Conservation (phyloP, 176 grass and related monocot genomes). For the Triticum dicoccoides region DNA sequence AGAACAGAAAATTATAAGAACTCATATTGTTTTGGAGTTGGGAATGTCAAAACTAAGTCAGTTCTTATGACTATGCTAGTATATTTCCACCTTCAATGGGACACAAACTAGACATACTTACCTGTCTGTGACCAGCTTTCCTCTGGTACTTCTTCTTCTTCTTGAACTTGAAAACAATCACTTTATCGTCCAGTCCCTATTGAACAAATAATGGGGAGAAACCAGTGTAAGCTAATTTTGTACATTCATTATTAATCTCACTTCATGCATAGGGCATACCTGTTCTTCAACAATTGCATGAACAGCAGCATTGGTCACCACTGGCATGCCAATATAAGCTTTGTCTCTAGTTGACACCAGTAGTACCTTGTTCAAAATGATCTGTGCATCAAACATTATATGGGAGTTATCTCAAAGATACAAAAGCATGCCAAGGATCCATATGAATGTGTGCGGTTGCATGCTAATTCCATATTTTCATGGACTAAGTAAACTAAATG, state of each 20-base stretch:
- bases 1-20: conserved; percentile 11
- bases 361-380: conserved; percentile 92
- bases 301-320: conserved; percentile 98
- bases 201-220: conserved; percentile 29
- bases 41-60: not conserved
- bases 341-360: conserved; percentile 87
- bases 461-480: not conserved
- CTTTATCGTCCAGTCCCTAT: conserved; percentile 79
- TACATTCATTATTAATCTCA: not conserved
- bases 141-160: conserved; percentile 97
- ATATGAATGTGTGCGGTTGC: not conserved
- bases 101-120: conserved; percentile 22
- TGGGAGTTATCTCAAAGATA: conserved; percentile 19
- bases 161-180: conserved; percentile 90
- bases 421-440: not conserved
- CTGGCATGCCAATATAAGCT: conserved; percentile 87
- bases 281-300: conserved; percentile 89
- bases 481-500: not conserved
- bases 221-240: conserved; percentile 6
- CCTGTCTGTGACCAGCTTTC: conserved; percentile 85
- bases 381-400: conserved; percentile 47
- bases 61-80: not conserved
- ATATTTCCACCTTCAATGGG: not conserved
- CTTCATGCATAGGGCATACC: conserved; percentile 21
- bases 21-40: not conserved